phyloP scores from a whole-genome alignment of 768 basidiomycete species.

The Pleurotus tuoliensis region DNA sequence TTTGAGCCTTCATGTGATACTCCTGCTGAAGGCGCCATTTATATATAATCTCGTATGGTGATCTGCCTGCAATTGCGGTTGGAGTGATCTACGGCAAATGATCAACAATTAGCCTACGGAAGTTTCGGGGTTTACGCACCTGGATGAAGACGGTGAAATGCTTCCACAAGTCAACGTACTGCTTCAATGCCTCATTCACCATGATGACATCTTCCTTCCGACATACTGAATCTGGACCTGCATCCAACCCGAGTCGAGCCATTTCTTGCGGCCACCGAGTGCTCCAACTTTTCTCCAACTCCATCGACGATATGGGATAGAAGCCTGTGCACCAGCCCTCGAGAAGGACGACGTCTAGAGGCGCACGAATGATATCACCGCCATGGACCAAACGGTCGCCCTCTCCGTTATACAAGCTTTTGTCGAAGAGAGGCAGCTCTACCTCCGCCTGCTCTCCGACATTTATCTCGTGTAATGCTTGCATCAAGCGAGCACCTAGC shows the following conservation, averaged over 20 bases:
- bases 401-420: conserved; percentile 73
- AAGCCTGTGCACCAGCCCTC: conserved; percentile 98
- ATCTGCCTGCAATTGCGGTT: background rate
- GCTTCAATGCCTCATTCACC: conserved; percentile 58
- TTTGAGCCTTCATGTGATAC: conserved; percentile 77
- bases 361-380: conserved; percentile 22
- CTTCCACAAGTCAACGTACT: conserved; percentile 67
- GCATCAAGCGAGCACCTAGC: conserved; percentile 55
- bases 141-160: conserved; percentile 74
- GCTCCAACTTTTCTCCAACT: conserved; percentile 54
- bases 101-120: background rate
- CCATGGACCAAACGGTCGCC: conserved; percentile 70
- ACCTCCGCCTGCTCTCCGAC: conserved; percentile 22
- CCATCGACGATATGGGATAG: conserved; percentile 48
- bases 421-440: conserved; percentile 81
- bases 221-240: conserved; percentile 23
- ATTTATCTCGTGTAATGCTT: conserved; percentile 36
- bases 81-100: background rate
- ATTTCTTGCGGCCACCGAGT: conserved; percentile 37
- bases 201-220: conserved; percentile 51
- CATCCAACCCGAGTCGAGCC: conserved; percentile 29
- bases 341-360: conserved; percentile 76
- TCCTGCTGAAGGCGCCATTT: conserved; percentile 90
- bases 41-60: conserved; percentile 59
- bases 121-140: conserved; percentile 35